These are phyloP conservation scores for Fusarium sp. DNA, from an alignment of 2,329 filamentous ascomycete genomes.

Conservation along the genomic window DNA sequence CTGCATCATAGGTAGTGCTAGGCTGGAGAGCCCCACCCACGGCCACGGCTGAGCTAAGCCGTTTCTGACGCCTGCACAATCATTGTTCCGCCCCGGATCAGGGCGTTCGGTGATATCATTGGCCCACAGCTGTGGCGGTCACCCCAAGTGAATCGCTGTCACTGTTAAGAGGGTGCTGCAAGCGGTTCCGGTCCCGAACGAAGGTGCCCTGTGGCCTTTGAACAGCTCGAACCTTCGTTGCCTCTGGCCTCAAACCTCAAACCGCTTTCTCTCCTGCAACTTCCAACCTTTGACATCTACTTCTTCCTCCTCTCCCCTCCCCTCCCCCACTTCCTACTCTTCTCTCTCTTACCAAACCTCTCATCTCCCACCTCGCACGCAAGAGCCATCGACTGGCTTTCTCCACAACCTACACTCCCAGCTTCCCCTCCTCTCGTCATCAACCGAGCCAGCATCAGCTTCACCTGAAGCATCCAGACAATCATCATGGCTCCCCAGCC, in stretches of 20 bases:
- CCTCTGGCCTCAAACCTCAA: conserved; percentile 37
- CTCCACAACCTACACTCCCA: conserved; percentile 29
- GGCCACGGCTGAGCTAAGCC: conserved; percentile 48
- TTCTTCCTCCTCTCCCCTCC: no score
- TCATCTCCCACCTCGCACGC: conserved; percentile 17
- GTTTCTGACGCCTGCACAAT: conserved; percentile 48
- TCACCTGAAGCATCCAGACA: conserved; percentile 47
- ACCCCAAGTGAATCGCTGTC: conserved; percentile 48
- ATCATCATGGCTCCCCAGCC: conserved; percentile 81
- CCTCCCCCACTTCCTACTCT: conserved; percentile 15
- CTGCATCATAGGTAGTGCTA: conserved; percentile 48
- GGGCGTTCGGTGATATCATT: conserved; percentile 54
- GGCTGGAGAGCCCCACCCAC: conserved; percentile 37
- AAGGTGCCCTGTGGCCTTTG: conserved; percentile 49
- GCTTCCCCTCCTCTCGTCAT: conserved; percentile 45
- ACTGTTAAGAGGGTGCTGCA: conserved; percentile 24
- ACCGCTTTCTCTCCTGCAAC: conserved; percentile 41
- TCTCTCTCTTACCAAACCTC: conserved; percentile 6
- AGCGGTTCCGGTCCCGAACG: conserved; percentile 45
- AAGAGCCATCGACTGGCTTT: conserved; percentile 43
- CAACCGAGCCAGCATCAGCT: conserved; percentile 46
- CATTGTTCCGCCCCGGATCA: conserved; percentile 55
- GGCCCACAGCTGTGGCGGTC: conserved; percentile 49
- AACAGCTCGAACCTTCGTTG: conserved; percentile 48
- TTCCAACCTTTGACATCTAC: conserved; percentile 35